Base-by-base conservation (phyloP, 148 eudicot genomes). In the Heliosperma pusillum region DNA sequence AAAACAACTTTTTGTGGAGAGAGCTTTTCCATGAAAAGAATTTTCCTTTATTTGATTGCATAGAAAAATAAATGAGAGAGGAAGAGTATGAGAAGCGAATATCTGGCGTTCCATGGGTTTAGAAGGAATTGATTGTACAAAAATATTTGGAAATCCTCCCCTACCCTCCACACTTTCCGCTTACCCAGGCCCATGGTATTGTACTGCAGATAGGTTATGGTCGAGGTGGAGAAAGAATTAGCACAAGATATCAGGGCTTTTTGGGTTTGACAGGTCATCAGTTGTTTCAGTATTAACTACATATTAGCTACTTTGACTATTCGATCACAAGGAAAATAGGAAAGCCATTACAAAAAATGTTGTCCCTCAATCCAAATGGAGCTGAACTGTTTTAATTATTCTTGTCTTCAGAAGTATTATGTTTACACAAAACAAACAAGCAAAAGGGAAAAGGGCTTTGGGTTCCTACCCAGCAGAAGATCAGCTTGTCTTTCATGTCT, bases 401-500 rank as follows among this genome's bases (percentile, higher is more conserved):
- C n/a, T 21, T 21, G 60, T 66, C n/a, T 68, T 30, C 19, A 44
- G 42, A 76, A 66, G 64, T 68, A 42, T 69, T 44, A 29, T 56
- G 60, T 33, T 47, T n/a, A 15, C 10, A 22, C 24, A 24, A 40
- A 19, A 25, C 7, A 20, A 59, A 65, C 24, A 62, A 29, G 56
- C 5, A 9, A 59, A 42, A 47, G 16, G 10, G 30, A 76, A 66
- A 36, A 33, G 59, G 22, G 40, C 17, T 17, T 20, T 16, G 50
- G 13, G 50, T 66, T 62, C 90, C 79, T 77, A 95, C 98, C 98
- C 98, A 95, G 85, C 91, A 87, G 83, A 95, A 95, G 11, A 87
- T 72, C 82, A 95, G 73, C 81, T 80, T 81, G 70, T 82, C 70
- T 83, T 87, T 87, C 83, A 79, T 80, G 75, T 89, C 92, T 70